These are phyloP conservation scores for Wickerhamiella siamensis DNA, from an alignment of 805 yeast genomes.

Conservation along the genomic window DNA sequence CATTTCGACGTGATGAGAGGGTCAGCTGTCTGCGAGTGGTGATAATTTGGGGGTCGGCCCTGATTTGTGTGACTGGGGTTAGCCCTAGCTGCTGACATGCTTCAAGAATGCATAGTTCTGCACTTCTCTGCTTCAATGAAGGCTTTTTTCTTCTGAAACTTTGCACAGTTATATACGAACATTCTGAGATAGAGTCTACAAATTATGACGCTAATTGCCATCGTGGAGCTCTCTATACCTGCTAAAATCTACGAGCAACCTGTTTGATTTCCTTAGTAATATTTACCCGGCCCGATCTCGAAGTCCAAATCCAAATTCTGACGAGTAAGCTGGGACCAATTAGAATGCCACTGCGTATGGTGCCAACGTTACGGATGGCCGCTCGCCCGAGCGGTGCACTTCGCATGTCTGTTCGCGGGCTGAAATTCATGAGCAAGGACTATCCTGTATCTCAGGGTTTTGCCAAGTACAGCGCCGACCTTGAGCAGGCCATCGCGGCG, in stretches of 20 bases:
- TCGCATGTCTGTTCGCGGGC: slow-evolving; percentile 10
- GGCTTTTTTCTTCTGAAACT: too few species aligned
- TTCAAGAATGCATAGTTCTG: too few species aligned
- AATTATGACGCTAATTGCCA: too few species aligned
- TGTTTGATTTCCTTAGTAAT: too few species aligned
- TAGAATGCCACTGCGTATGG: slow-evolving; percentile 1
- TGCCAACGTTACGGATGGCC: background rate
- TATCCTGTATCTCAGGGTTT: slow-evolving; percentile 23
- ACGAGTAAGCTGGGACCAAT: slow-evolving; percentile 1
- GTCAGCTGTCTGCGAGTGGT: background rate
- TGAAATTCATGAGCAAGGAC: slow-evolving; percentile 17
- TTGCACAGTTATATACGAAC: too few species aligned
- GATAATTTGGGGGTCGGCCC: background rate
- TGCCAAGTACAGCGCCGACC: slow-evolving; percentile 20
- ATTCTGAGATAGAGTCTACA: too few species aligned
- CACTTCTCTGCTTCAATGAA: too few species aligned
- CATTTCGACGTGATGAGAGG: slow-evolving; percentile 27
- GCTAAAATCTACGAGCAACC: too few species aligned
- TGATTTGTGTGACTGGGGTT: background rate
- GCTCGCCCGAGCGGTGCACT: background rate
- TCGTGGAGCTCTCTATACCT: too few species aligned
- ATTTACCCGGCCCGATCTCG: background rate
- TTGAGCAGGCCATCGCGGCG: slow-evolving; percentile 48
- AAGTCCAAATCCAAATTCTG: background rate
- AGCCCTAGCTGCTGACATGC: background rate